phyloP scores from a whole-genome alignment of 805 yeast species.

The Wickerhamiella brachini region DNA sequence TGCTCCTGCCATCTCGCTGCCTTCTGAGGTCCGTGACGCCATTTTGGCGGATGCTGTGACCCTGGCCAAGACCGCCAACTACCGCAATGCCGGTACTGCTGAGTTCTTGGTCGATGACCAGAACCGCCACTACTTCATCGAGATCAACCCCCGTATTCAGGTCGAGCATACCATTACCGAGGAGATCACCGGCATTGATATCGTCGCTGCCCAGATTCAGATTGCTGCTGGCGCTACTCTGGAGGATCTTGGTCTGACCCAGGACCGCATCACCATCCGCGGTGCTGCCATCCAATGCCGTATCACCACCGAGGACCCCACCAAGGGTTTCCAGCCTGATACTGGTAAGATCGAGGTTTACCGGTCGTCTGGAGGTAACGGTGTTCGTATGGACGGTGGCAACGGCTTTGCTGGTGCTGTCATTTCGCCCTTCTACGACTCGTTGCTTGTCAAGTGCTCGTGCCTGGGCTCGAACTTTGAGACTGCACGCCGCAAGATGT shows the following conservation, averaged over 20 bases:
- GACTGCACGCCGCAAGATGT: conserved; percentile 94
- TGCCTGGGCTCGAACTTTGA: conserved; percentile 96
- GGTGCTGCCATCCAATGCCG: conserved; percentile 99
- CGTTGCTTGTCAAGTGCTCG: conserved; percentile 94
- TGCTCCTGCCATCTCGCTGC: conserved; percentile 91
- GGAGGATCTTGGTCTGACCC: conserved; percentile 80
- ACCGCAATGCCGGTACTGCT: conserved; percentile 96
- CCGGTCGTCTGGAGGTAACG: conserved; percentile 98
- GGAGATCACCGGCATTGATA: conserved; percentile 95
- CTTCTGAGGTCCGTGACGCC: conserved; percentile 72
- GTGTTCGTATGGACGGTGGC: conserved; percentile 98
- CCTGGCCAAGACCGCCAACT: conserved; percentile 76
- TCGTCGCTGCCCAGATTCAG: conserved; percentile 97
- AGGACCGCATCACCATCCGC: conserved; percentile 87
- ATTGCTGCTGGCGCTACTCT: conserved; percentile 96
- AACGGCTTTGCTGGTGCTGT: conserved; percentile 95
- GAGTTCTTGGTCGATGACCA: conserved; percentile 89
- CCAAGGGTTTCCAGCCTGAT: conserved; percentile 95
- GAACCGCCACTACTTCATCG: conserved; percentile 93
- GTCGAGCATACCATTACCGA: conserved; percentile 98
- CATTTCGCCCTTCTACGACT: conserved; percentile 93
- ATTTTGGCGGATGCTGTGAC: conserved; percentile 90
- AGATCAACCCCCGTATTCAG: conserved; percentile 95
- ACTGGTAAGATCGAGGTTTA: conserved; percentile 97
- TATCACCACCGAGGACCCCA: conserved; percentile 96